Evolutionary conservation across 2,329 filamentous ascomycete species (phyloP).

Genomic region (Claviceps arundinis): DNA sequence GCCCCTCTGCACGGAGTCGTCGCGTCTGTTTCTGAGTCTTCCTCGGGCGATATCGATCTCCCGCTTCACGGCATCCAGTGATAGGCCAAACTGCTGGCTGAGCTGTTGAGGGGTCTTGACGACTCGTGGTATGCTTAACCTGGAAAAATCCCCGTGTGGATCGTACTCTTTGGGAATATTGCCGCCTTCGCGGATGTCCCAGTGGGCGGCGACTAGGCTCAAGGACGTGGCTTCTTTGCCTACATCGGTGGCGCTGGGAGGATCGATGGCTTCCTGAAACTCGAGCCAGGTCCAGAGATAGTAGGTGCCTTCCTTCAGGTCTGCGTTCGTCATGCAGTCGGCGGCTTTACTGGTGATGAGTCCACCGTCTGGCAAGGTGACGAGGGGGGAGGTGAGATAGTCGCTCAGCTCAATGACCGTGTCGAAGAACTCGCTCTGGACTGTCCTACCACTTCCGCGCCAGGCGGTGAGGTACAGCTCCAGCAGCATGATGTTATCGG

Average conservation of each 20-base stretch:
- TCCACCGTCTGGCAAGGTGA: slow-evolving; percentile 55
- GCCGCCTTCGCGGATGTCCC: slow-evolving; percentile 70
- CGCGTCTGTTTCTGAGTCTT: slow-evolving; percentile 58
- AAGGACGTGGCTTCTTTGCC: slow-evolving; percentile 49
- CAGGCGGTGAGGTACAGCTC: slow-evolving; percentile 80
- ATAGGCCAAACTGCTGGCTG: slow-evolving; percentile 60
- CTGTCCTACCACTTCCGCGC: slow-evolving; percentile 36
- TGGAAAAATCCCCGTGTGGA: slow-evolving; percentile 84
- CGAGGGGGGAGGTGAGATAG: slow-evolving; percentile 52
- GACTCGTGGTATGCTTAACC: slow-evolving; percentile 77
- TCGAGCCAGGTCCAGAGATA: slow-evolving; percentile 90
- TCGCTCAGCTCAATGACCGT: slow-evolving; percentile 70
- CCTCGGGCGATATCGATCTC: slow-evolving; percentile 54
- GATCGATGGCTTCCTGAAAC: slow-evolving; percentile 57
- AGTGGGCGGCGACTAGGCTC: slow-evolving; percentile 55
- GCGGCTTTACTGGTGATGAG: slow-evolving; percentile 86
- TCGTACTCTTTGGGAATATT: slow-evolving; percentile 77
- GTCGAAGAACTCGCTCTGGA: slow-evolving; percentile 59
- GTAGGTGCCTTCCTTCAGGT: slow-evolving; percentile 83
- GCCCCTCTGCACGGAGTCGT: slow-evolving; percentile 46
- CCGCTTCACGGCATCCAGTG: slow-evolving; percentile 52
- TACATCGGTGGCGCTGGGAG: slow-evolving; percentile 15
- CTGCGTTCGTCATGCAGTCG: slow-evolving; percentile 57
- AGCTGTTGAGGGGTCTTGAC: slow-evolving; percentile 54
- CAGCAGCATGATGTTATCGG: slow-evolving; percentile 79